A percentile compares a stretch with the other conserved stretches of the same genome.
Evolutionary conservation across 768 basidiomycete species (phyloP).

Genomic region (Asterophora lycoperdoides): DNA sequence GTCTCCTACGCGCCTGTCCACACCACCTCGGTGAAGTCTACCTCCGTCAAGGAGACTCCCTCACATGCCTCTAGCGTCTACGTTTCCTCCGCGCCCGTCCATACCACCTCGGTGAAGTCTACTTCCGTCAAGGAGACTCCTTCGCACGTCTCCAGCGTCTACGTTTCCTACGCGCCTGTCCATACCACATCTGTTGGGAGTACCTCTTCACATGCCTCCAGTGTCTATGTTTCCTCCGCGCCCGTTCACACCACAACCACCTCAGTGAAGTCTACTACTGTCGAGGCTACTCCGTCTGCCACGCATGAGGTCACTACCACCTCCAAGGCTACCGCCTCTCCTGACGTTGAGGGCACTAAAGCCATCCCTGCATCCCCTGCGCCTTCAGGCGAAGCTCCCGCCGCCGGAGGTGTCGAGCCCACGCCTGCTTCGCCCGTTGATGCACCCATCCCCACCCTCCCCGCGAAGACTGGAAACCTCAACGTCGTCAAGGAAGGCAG

Average conservation of each 20-base stretch:
- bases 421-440: neutral
- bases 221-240: neutral
- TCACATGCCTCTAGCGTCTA: neutral
- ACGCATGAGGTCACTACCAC: neutral
- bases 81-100: neutral
- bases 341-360: too few relatives aligned
- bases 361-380: too few relatives aligned
- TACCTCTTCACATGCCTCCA: neutral
- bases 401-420: neutral
- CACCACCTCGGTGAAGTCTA: neutral
- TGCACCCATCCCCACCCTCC: neutral
- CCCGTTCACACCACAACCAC: neutral
- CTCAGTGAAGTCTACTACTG: neutral
- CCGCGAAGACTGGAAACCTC: slow-evolving; percentile 1
- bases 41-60: too few relatives aligned
- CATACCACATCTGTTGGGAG: neutral
- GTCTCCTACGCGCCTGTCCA: too few relatives aligned
- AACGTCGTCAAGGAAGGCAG: slow-evolving; percentile 8
- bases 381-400: neutral
- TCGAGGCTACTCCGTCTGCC: neutral
- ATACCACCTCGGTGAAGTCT: neutral
- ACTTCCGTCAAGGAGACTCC: neutral
- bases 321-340: neutral
- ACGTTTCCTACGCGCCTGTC: neutral
- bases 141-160: neutral